Conservation (phyloP, 2,329 filamentous ascomycete species). For the Fragosphaeria purpurea region DNA sequence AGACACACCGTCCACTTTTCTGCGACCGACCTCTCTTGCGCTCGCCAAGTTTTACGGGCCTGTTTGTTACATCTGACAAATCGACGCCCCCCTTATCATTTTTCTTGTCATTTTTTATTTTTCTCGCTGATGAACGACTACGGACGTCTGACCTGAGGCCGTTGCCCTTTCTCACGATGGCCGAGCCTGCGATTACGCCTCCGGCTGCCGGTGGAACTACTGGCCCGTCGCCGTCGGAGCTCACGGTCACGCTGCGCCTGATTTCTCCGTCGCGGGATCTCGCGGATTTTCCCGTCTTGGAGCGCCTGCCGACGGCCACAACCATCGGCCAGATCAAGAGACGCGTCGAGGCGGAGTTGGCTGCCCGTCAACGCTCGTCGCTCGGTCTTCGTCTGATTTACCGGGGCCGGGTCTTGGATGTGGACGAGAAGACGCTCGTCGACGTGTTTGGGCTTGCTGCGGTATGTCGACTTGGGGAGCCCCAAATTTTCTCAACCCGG, state of each 20-base stretch:
- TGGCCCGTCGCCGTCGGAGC: neutral
- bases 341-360: conserved; percentile 5
- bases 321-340: conserved; percentile 8
- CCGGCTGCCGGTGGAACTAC: neutral
- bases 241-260: conserved; percentile 7
- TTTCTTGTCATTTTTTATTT: too few species aligned
- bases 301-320: conserved; percentile 2
- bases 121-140: neutral
- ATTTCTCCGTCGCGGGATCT: conserved; percentile 10
- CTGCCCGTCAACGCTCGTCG: neutral
- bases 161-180: neutral
- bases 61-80: neutral
- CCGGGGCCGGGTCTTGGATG: conserved; percentile 10
- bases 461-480: conserved; percentile 3
- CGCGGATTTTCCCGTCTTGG: conserved; percentile 5
- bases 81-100: too few species aligned
- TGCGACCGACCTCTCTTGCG: too few species aligned
- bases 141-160: too few species aligned
- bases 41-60: too few species aligned
- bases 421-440: conserved; percentile 4
- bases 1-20: too few species aligned
- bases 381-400: conserved; percentile 12
- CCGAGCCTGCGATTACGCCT: neutral
- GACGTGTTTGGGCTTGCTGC: conserved; percentile 9
- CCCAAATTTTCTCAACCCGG: neutral